These are phyloP conservation scores for Brachypodium distachyon DNA, from an alignment of 202 grass and related monocot genomes.

Conservation along the genomic window DNA sequence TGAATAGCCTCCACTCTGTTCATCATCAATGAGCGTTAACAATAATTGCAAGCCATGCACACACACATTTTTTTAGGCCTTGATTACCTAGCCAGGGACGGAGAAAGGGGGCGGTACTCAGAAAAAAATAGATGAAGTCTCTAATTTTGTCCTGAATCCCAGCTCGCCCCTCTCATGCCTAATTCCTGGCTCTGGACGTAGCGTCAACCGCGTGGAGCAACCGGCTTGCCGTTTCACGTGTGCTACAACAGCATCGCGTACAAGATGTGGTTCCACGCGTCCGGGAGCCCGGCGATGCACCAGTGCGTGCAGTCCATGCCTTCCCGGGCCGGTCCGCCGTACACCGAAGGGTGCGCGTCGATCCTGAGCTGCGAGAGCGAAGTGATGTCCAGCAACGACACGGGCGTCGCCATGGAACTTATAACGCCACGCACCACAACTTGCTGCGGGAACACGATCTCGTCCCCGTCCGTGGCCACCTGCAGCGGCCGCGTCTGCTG, in stretches of 20 bases:
- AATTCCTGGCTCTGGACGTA: too few relatives aligned
- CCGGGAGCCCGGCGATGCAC: conserved; percentile 66
- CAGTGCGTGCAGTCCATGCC: conserved; percentile 77
- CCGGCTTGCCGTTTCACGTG: neutral
- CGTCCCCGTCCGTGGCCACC: conserved; percentile 21
- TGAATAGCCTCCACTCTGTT: too few relatives aligned
- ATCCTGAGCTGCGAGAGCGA: conserved; percentile 67
- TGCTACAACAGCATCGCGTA: conserved; percentile 33
- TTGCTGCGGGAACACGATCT: conserved; percentile 14
- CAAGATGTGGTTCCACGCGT: conserved; percentile 60
- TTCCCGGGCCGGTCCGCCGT: conserved; percentile 29
- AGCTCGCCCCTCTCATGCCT: too few relatives aligned
- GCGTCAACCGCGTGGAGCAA: too few relatives aligned
- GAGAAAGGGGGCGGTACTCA: too few relatives aligned
- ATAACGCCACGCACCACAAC: conserved; percentile 34
- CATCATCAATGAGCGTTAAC: too few relatives aligned
- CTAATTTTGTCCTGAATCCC: too few relatives aligned
- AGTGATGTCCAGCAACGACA: conserved; percentile 60
- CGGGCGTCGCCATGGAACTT: conserved; percentile 35
- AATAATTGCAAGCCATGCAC: too few relatives aligned
- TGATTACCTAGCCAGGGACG: too few relatives aligned
- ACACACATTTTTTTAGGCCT: too few relatives aligned
- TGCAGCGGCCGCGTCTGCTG: conserved; percentile 33
- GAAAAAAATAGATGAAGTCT: too few relatives aligned
- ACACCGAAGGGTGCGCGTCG: conserved; percentile 77